Evolutionary conservation across 176 grass and related monocot species (phyloP), one percentile per base, ranked within the genome.

Genomic region (Paspalum notatum): DNA sequence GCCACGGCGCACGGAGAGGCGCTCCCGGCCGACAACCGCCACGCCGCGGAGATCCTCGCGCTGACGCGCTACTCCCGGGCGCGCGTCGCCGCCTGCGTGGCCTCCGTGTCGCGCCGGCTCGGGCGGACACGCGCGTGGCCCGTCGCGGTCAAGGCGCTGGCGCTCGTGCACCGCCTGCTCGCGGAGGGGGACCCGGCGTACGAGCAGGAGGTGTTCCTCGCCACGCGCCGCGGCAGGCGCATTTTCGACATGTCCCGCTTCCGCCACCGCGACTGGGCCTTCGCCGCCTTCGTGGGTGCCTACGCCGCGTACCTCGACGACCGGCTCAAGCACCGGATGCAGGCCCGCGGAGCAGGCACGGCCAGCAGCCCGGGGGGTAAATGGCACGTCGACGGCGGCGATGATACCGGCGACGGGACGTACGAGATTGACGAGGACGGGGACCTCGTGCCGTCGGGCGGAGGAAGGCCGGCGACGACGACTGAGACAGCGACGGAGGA

Each of bases 171-270:
- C 60, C 86, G 88, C 72, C 91, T 97, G 12, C 88, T 93, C 62
- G 62, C 43, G 7, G 94, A 93, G 56, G 94, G 94, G 50, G 94
- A 97, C 53, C 78, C 81, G 2, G 76, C 91, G 21, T 97, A 62
- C 74, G 81, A 97, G 86, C 73, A 83, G 68, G 93, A 97, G 88
- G 78, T 97, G 41, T 91, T 89, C 86, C 88, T 85, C 68, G 80
- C 88, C 52, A 85, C 86, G 25, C 76, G 69, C 26, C 50, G 90
- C 7, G 88, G 90, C 21, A 83, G 77, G 55, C 84, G 88, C 65
- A 63, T 89, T 57, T 91, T 97, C 62, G 86, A 97, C 81, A 68
- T 97, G 88, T 68, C 91, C 18, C 73, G 75, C 18, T 97, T 97
- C 65, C 45, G 83, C 5, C 77, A 78, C 72, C 74, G 88, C 16